Base-by-base conservation (phyloP, 106 monocot genomes). In the Chionographis japonica region DNA sequence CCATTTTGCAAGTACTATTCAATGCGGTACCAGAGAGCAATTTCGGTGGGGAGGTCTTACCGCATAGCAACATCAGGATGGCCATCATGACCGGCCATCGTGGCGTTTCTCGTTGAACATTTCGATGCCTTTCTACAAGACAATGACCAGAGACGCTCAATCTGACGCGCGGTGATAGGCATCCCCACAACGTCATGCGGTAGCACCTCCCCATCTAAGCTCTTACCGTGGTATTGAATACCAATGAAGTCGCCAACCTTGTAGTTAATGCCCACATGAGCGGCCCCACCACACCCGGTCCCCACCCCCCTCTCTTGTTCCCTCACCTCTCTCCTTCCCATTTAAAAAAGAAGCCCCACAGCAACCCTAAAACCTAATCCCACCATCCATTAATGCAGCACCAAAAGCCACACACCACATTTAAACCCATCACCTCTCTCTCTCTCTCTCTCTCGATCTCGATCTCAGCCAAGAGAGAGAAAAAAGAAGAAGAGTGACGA, bases 291-390 rank as follows among this genome's bases (percentile, higher is more conserved):
- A 19, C 42, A 50, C 58, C 59, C 37, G 1, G 27, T 27, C 15
- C 56, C 57, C 58, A 15, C 65, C 58, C 57, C 60, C 53, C 77
- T 64, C 63, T 68, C 41, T 41, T 62, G 61, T 62, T 62, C 40
- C 60, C 59, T 52, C 6, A 61, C 43, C 35, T 46, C 46, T 46
- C 46, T 6, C 9, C 7, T 38, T 52, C 39, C 15, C 27, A 6
- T 15, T 71, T 50, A 51, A 71, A 61, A 52, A 61, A 52, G 1
- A 12, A 9, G 12, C 37, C 50, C 64, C 46, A 58, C 4, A 68
- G 40, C 52, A 68, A 68, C 67, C 16, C 55, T 68, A 68, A 46
- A 61, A 67, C 67, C 54, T 68, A 55, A 68, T 67, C 54, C 55
- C 38, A 41, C 56, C 55, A 10, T 10, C 73, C 64, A 73, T 73